Conservation (phyloP, 129 eudicot species). For the Dittrichia graveolens region DNA sequence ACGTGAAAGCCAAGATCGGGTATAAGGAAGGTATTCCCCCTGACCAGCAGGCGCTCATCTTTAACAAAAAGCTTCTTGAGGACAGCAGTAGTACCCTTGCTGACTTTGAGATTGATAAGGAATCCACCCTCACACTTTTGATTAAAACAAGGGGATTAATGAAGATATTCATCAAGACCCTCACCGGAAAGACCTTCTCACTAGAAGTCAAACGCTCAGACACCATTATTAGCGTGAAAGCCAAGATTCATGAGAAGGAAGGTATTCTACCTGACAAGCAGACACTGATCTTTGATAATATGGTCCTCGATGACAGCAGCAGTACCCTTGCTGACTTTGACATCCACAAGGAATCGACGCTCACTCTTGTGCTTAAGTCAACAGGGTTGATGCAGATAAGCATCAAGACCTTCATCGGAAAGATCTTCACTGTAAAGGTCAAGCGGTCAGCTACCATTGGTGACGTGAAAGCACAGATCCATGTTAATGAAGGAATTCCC, state of each 20-base stretch:
- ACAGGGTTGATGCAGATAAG: background rate
- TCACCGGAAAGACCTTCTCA: background rate
- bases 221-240: slow-evolving; percentile 1
- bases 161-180: background rate
- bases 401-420: background rate
- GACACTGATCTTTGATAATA: background rate
- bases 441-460: background rate
- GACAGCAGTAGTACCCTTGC: background rate
- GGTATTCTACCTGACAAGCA: background rate
- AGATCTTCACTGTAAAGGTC: background rate
- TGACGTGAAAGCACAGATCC: background rate
- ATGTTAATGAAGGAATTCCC: background rate
- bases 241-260: background rate
- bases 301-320: background rate
- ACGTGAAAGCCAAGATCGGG: background rate
- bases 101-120: background rate
- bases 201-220: background rate
- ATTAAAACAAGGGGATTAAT: background rate
- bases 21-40: background rate
- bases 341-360: background rate
- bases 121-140: slow-evolving; percentile 3
- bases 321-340: background rate
- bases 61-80: background rate
- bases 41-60: background rate
- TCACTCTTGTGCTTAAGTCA: background rate